phyloP scores from a whole-genome alignment of 176 grass and related monocot species.

The Urochloa ruziziensis region DNA sequence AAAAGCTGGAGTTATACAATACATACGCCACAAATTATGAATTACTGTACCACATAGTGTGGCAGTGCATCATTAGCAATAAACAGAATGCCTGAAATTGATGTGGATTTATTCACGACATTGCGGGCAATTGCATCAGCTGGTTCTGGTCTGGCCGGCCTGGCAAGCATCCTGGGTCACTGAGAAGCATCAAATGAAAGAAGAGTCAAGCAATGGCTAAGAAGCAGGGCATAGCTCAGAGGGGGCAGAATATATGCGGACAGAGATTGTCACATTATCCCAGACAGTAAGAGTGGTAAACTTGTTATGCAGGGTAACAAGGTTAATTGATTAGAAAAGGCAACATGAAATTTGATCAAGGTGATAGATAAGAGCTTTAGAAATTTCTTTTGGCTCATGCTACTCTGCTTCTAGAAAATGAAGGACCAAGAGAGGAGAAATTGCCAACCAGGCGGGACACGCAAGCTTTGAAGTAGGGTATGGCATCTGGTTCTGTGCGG shows the following conservation, averaged over 20 bases:
- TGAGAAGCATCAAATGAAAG: constrained; percentile 22
- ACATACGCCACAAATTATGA: neutral
- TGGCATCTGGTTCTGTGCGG: constrained; percentile 52
- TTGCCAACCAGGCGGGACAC: constrained; percentile 36
- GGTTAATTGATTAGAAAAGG: neutral
- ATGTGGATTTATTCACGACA: constrained; percentile 15
- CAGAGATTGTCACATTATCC: neutral
- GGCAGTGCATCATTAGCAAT: constrained; percentile 6
- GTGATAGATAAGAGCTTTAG: neutral
- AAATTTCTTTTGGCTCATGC: neutral
- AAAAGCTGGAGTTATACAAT: neutral
- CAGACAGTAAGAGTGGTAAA: neutral
- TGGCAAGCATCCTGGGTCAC: constrained; percentile 10
- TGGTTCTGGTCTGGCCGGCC: neutral
- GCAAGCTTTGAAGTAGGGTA: constrained; percentile 69
- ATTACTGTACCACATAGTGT: neutral
- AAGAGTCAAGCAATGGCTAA: neutral
- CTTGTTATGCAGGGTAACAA: neutral
- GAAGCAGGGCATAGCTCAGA: neutral
- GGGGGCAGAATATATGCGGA: constrained; percentile 5
- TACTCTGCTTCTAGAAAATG: constrained; percentile 11
- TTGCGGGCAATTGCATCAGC: constrained; percentile 10
- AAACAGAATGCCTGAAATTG: neutral
- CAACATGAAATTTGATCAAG: constrained; percentile 12
- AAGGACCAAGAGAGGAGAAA: constrained; percentile 9